Base-by-base conservation (phyloP, 768 basidiomycete species). In the Neoboletus magnificus region DNA sequence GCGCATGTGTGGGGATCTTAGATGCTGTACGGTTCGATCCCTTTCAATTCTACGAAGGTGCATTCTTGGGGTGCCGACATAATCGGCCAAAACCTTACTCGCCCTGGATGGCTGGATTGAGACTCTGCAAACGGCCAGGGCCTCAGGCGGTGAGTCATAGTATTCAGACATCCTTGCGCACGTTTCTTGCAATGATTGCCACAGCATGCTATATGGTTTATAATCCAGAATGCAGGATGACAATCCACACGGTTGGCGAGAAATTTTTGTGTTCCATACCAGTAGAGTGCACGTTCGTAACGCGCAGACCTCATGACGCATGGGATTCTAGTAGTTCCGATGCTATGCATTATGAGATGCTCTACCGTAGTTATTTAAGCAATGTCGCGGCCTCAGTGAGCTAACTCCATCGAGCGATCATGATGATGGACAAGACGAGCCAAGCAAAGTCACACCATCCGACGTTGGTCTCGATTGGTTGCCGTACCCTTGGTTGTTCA, bases 361-460 rank as follows among this genome's bases (percentile, higher is more conserved):
- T 20, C 18, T 23, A 6, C 29, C n/a, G 9, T 25, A 10, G 29
- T 46, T 35, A 33, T 23, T 45, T n/a, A 27, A 36, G 22, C 15
- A 20, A 46, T n/a, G 15, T 22, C 13, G 22, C 8, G 25, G 25
- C 59, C 57, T 49, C 27, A 27, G 27, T 27, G 49, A 42, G 23
- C 25, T 53, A 54, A 45, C 61, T 48, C 48, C 47, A 50, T 55
- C n/a, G 35, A 33, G 55, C 43, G 50, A 39, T 54, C 47, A 49
- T 15, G 42, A 40, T 22, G 54, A 20, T 55, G 39, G 39, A 43
- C 39, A 47, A 44, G 27, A 47, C 41, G 53, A 30, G 54, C 52
- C 50, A 51, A 53, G 40, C 36, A 30, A 29, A 23, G 37, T 41
- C 13, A 43, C 30, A 30, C 25, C 30, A 54, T 49, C 46, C 33